Percentiles rank a stretch among this genome's conserved stretches.
Evolutionary conservation across 805 yeast genomes (phyloP).

Genomic region (Candida khao-thaluensis): DNA sequence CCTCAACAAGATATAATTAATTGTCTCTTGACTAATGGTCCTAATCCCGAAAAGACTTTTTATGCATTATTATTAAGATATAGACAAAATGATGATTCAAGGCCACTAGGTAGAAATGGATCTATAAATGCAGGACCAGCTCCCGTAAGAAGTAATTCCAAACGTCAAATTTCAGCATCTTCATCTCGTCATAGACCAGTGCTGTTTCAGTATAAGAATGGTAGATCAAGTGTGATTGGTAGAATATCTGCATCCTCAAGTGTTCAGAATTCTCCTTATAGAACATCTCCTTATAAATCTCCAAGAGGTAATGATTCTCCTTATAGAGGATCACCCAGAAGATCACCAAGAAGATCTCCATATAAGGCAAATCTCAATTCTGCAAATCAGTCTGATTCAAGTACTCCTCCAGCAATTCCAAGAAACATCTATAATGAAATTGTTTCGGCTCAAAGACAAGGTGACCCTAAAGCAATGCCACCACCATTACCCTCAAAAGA

Average conservation of each 20-base stretch:
- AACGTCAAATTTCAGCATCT: slow-evolving; percentile 35
- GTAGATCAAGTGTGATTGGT: slow-evolving; percentile 23
- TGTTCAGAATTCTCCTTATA: slow-evolving; percentile 32
- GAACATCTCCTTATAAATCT: slow-evolving; percentile 20
- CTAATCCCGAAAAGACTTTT: slow-evolving; percentile 46
- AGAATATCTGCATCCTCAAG: slow-evolving; percentile 31
- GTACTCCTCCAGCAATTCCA: slow-evolving; percentile 34
- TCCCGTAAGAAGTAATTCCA: slow-evolving; percentile 23
- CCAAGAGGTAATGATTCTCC: slow-evolving; percentile 19
- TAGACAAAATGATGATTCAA: slow-evolving; percentile 31
- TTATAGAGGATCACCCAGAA: slow-evolving; percentile 18
- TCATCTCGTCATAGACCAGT: slow-evolving; percentile 36
- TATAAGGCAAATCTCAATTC: slow-evolving; percentile 1
- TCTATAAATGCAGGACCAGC: slow-evolving; percentile 22
- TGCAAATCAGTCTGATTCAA: slow-evolving; percentile 2
- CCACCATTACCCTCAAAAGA: slow-evolving; percentile 46
- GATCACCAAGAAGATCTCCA: slow-evolving; percentile 8
- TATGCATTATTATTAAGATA: slow-evolving; percentile 46
- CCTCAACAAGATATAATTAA: slow-evolving; percentile 38
- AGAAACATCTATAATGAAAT: slow-evolving; percentile 45
- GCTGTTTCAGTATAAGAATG: slow-evolving; percentile 40
- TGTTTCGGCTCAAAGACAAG: slow-evolving; percentile 31
- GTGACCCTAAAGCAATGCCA: slow-evolving; percentile 33
- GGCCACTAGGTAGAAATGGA: slow-evolving; percentile 13
- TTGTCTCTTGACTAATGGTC: slow-evolving; percentile 37